Conservation (phyloP, 805 yeast species). For the Huiozyma sinensis region DNA sequence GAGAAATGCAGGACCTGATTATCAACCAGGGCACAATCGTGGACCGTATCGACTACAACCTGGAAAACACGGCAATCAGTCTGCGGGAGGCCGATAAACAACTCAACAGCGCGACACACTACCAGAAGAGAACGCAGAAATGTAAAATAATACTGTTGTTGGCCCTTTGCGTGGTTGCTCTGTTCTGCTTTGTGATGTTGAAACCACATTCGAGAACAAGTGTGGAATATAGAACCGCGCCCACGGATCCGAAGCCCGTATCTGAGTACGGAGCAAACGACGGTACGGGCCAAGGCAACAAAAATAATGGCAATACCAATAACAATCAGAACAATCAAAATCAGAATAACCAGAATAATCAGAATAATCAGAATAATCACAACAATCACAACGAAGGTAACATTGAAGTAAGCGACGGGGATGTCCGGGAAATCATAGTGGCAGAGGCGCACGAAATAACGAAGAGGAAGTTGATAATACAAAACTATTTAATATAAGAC, state of each 20-base stretch:
- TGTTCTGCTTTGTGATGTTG: slow-evolving; percentile 59
- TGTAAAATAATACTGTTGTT: slow-evolving; percentile 78
- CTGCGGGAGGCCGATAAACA: slow-evolving; percentile 71
- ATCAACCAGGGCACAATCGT: slow-evolving; percentile 92
- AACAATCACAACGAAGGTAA: neutral
- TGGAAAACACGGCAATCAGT: slow-evolving; percentile 68
- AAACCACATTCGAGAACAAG: slow-evolving; percentile 36
- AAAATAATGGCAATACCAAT: neutral
- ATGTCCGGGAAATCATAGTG: neutral
- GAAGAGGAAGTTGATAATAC: neutral
- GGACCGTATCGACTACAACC: slow-evolving; percentile 88
- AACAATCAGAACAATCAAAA: no score
- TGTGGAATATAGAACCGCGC: slow-evolving; percentile 1
- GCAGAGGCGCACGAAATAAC: neutral
- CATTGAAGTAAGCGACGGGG: neutral
- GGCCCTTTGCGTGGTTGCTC: slow-evolving; percentile 56
- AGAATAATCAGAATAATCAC: neutral
- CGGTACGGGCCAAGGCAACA: neutral
- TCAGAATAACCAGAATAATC: no score
- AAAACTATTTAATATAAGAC: neutral
- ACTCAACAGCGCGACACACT: slow-evolving; percentile 59
- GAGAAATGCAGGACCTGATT: slow-evolving; percentile 82
- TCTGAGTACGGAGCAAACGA: neutral
- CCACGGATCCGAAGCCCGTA: neutral
- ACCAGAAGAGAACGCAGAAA: slow-evolving; percentile 83